Evolutionary conservation across 2,329 filamentous ascomycete species (phyloP).

Genomic region (Paecilomyces fulvus): DNA sequence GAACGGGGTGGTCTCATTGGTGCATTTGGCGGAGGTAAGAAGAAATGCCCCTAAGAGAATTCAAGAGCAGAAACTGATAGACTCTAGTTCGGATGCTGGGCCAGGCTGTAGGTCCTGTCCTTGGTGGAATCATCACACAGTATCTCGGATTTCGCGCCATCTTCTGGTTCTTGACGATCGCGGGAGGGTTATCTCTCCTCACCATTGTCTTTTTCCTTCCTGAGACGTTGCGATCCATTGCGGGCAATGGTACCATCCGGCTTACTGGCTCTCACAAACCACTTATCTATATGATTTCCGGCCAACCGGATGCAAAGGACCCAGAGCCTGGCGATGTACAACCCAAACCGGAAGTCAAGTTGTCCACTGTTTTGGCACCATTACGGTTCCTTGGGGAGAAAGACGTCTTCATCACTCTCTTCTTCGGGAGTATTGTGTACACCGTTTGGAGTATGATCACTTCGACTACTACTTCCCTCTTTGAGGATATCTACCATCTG

Average conservation of each 20-base stretch:
- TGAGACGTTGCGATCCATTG: constrained; percentile 32
- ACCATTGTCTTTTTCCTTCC: constrained; percentile 34
- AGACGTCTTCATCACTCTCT: constrained; percentile 37
- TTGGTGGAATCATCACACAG: constrained; percentile 30
- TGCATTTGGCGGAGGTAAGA: constrained; percentile 30
- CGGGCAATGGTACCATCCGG: constrained; percentile 31
- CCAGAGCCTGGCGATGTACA: constrained; percentile 4
- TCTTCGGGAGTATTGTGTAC: constrained; percentile 39
- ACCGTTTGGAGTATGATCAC: constrained; percentile 44
- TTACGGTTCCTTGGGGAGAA: constrained; percentile 37
- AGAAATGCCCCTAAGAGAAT: constrained; percentile 1
- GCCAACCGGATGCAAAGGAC: constrained; percentile 12
- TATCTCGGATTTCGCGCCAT: constrained; percentile 31
- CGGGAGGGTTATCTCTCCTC: constrained; percentile 26
- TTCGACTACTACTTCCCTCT: constrained; percentile 32
- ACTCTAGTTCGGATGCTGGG: constrained; percentile 32
- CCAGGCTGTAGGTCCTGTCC: constrained; percentile 39
- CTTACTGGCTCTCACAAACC: constrained; percentile 35
- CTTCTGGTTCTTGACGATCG: constrained; percentile 35
- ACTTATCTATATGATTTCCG: constrained; percentile 23
- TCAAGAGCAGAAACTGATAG: not conserved
- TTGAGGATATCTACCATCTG: constrained; percentile 32
- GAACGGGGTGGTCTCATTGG: constrained; percentile 34
- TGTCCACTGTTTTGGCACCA: constrained; percentile 29
- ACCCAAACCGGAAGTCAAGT: constrained; percentile 19